Evolutionary conservation across 345 rosid species (phyloP), one percentile per base, ranked within the genome.

Genomic region (Eucalyptus regnans): DNA sequence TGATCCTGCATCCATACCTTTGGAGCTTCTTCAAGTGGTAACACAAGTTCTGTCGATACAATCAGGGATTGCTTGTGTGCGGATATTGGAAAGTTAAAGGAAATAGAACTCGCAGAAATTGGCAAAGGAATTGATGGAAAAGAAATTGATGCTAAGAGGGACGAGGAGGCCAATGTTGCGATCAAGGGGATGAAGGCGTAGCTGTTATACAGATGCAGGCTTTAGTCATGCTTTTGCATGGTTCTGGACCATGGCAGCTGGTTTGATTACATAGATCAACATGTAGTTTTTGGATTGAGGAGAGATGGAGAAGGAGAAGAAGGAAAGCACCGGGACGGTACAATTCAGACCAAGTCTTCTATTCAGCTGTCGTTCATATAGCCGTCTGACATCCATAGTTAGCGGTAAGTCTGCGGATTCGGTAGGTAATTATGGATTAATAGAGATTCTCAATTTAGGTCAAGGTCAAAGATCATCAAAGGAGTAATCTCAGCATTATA

Each of bases 1-100:
- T 86, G 97, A 95, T 87, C 97, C 96, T 18, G 95, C 96, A 37
- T 94, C 96, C 71, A 89, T 87, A 58, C 94, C 97, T 29, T 86
- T 80, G 76, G 97, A 95, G 86, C 95, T 95, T 93, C 95, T 94
- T 37, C 92, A 92, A 87, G 93, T 5, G 80, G 23, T 9, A 37
- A 37, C 46, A 18, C 46, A 18, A 71, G 81, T 37, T 71, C 81
- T 18, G 46, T 71, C 5, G 46, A 71, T 37, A 71, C 12, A 17
- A 71, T 71, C 27, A 37, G 22, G 81, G 81, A 71, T 37, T 37
- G 18, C 7, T 71, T 71, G 81, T 37, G 18, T 31, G 12, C 43
- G 9, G 79, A 33, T 68, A 68, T 37, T 31, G 22, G 20, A 68
- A 64, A 68, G 43, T 17, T 3, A 37, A 18, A 37, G 46, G 14